These are phyloP conservation scores for Lipomyces mesembrius DNA, from an alignment of 805 yeast species.

Conservation along the genomic window DNA sequence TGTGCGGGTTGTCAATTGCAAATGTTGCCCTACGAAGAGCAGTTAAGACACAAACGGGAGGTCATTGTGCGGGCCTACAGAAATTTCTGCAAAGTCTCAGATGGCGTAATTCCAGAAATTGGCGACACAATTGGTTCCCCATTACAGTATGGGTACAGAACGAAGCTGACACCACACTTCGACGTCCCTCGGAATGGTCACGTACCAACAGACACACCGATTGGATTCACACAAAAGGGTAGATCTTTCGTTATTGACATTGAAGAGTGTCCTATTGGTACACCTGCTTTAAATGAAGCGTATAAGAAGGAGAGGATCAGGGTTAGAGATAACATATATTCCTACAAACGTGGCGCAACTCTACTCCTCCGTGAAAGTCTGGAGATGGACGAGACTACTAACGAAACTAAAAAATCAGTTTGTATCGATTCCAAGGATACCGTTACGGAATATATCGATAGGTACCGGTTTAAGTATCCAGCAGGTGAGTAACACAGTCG, in stretches of 20 bases:
- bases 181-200: slow-evolving; percentile 63
- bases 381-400: slow-evolving; percentile 44
- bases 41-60: slow-evolving; percentile 69
- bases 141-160: slow-evolving; percentile 73
- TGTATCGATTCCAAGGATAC: slow-evolving; percentile 78
- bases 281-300: slow-evolving; percentile 74
- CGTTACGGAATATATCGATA: slow-evolving; percentile 73
- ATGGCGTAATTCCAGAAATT: slow-evolving; percentile 58
- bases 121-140: slow-evolving; percentile 77
- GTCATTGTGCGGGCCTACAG: slow-evolving; percentile 83
- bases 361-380: slow-evolving; percentile 70
- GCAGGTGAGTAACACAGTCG: slow-evolving; percentile 60
- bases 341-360: slow-evolving; percentile 81
- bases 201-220: slow-evolving; percentile 51
- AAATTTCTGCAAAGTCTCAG: slow-evolving; percentile 58
- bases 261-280: slow-evolving; percentile 92
- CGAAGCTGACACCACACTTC: slow-evolving; percentile 95
- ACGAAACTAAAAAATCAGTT: slow-evolving; percentile 63
- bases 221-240: slow-evolving; percentile 91
- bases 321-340: slow-evolving; percentile 55
- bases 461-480: slow-evolving; percentile 75
- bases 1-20: slow-evolving; percentile 97
- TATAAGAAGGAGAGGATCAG: slow-evolving; percentile 67
- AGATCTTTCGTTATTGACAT: slow-evolving; percentile 74
- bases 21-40: slow-evolving; percentile 70